Conservation (phyloP, 495 filamentous ascomycete species). For the Amniculicola lignicola region DNA sequence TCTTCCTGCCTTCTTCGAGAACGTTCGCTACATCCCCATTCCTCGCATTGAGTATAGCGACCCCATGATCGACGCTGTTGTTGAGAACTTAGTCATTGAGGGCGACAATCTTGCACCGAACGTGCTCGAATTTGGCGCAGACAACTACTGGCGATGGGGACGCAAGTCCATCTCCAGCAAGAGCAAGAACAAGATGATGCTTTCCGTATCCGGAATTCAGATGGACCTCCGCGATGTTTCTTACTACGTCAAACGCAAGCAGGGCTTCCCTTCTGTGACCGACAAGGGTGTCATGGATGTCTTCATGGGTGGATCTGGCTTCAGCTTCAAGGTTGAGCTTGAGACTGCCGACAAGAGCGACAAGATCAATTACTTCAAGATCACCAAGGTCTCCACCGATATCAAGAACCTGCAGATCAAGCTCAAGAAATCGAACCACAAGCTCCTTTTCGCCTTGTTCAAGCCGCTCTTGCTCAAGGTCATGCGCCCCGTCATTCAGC, state of each 20-base stretch:
- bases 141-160: constrained; percentile 95
- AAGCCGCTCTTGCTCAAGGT: constrained; percentile 84
- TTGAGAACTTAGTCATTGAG: constrained; percentile 94
- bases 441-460: constrained; percentile 80
- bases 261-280: constrained; percentile 87
- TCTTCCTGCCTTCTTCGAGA: constrained; percentile 79
- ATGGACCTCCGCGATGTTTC: constrained; percentile 81
- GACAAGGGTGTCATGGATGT: constrained; percentile 90
- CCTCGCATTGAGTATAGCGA: constrained; percentile 89
- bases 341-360: constrained; percentile 76
- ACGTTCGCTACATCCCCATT: constrained; percentile 84
- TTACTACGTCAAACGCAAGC: constrained; percentile 94
- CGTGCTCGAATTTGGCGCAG: constrained; percentile 80
- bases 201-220: constrained; percentile 86
- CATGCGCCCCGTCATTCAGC: constrained; percentile 77
- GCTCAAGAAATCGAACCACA: constrained; percentile 89
- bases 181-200: constrained; percentile 75
- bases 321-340: constrained; percentile 88
- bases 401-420: constrained; percentile 87
- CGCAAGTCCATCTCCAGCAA: constrained; percentile 80
- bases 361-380: constrained; percentile 82
- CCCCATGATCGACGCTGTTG: constrained; percentile 76
- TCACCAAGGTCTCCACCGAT: constrained; percentile 81
- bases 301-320: constrained; percentile 79
- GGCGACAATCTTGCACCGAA: constrained; percentile 97